Conservation (phyloP, 148 eudicot species). For the Amaranthus hypochondriacus region DNA sequence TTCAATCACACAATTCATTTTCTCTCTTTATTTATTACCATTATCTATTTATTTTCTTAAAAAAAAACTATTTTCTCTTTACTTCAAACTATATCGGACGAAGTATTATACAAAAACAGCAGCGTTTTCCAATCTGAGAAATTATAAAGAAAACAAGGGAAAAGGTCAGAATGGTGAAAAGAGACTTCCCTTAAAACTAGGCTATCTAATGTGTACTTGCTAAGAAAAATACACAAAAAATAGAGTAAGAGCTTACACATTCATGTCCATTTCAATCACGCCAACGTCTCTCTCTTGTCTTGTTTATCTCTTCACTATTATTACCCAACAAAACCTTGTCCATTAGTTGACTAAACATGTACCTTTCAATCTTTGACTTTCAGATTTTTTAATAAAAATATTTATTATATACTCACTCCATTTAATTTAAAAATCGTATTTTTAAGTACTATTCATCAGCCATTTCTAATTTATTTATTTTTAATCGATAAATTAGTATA, state of each 20-base stretch:
- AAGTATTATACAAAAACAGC: neutral
- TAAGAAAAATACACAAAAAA: neutral
- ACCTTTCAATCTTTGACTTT: constrained; percentile 23
- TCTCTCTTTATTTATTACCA: neutral
- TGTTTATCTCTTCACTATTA: neutral
- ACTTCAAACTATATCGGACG: neutral
- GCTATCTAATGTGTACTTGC: neutral
- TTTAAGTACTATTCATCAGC: too few species aligned
- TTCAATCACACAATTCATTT: too few species aligned
- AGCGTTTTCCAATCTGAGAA: too few species aligned
- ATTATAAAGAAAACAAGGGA: neutral
- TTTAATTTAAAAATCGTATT: too few species aligned
- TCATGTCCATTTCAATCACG: constrained; percentile 1
- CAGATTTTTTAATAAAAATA: neutral
- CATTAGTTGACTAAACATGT: constrained; percentile 10
- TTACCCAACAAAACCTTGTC: constrained; percentile 14
- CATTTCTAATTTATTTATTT: too few species aligned
- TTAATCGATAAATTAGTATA: too few species aligned
- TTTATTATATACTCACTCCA: too few species aligned
- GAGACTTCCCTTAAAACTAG: neutral
- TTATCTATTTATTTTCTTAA: neutral
- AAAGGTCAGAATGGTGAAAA: neutral
- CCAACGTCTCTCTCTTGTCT: constrained; percentile 1
- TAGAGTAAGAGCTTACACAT: neutral
- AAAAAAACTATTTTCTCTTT: too few species aligned